phyloP scores from a whole-genome alignment of 1,139 yeast species.

The Candida sp. region DNA sequence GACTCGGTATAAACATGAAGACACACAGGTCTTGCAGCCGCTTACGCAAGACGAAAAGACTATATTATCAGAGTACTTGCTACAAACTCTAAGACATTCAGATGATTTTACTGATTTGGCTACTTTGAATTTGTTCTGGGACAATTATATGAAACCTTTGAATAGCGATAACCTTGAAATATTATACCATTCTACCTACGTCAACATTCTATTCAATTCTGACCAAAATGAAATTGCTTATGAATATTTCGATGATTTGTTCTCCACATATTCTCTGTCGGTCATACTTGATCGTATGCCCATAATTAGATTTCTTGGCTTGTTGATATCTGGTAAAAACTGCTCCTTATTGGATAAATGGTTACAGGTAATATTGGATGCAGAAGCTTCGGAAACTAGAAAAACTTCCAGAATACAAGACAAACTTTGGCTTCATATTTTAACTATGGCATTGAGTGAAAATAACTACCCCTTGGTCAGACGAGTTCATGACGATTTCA shows the following conservation, averaged over 20 bases:
- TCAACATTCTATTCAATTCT: constrained; percentile 21
- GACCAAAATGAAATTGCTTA: constrained; percentile 21
- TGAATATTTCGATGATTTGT: constrained; percentile 13
- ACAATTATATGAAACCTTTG: constrained; percentile 10
- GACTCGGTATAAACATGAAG: constrained; percentile 9
- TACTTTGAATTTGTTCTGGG: constrained; percentile 17
- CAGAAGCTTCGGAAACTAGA: constrained; percentile 1
- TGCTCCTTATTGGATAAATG: constrained; percentile 14
- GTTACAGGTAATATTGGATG: constrained; percentile 9
- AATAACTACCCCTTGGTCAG: constrained; percentile 27
- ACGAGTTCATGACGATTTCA: constrained; percentile 22
- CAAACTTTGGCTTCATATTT: constrained; percentile 18
- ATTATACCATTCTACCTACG: constrained; percentile 20
- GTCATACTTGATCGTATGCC: constrained; percentile 11
- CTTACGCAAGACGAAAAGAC: constrained; percentile 8
- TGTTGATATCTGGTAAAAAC: constrained; percentile 15
- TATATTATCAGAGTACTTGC: constrained; percentile 7
- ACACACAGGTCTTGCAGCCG: constrained; percentile 7
- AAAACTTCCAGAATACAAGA: constrained; percentile 6
- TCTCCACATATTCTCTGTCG: constrained; percentile 1
- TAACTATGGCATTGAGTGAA: constrained; percentile 19
- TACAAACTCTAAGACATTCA: constrained; percentile 10
- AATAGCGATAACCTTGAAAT: constrained; percentile 7
- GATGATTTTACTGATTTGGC: constrained; percentile 15
- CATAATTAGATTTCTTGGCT: constrained; percentile 11